Evolutionary conservation across 108 stramenopile species (phyloP).

Genomic region (Pseudonitzschia pungens): DNA sequence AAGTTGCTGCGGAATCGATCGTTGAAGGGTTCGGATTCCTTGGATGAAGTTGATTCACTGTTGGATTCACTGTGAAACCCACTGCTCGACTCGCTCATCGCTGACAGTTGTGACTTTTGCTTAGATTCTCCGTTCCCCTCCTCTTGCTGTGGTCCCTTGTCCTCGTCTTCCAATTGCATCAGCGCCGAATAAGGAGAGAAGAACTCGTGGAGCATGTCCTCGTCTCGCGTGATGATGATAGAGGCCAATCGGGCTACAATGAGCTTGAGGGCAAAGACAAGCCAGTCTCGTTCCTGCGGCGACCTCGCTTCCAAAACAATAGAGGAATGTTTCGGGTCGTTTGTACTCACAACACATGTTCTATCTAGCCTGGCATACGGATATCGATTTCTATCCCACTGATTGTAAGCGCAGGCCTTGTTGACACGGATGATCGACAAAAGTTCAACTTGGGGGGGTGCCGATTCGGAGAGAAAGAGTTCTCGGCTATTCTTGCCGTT

Average conservation of each 20-base stretch:
- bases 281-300: conserved; percentile 25
- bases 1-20: not conserved
- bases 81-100: too few relatives aligned
- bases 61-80: not conserved
- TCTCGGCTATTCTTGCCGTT: not conserved
- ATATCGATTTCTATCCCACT: conserved; percentile 26
- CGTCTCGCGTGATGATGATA: conserved; percentile 45
- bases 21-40: not conserved
- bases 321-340: conserved; percentile 28
- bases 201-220: conserved; percentile 47
- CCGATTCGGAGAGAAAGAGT: conserved; percentile 20
- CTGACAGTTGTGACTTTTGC: too few relatives aligned
- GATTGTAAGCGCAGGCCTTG: conserved; percentile 23
- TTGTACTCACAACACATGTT: conserved; percentile 34
- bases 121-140: not conserved
- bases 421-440: conserved; percentile 40
- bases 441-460: conserved; percentile 31
- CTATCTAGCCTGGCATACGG: conserved; percentile 38
- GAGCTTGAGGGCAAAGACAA: conserved; percentile 34
- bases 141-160: not conserved
- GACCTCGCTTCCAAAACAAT: conserved; percentile 35
- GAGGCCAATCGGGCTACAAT: conserved; percentile 45
- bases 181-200: conserved; percentile 42
- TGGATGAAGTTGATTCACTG: too few relatives aligned
- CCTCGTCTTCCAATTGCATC: conserved; percentile 24